These are phyloP conservation scores for Yamadazyma friedrichii DNA, from an alignment of 1,139 yeast genomes.

Conservation along the genomic window DNA sequence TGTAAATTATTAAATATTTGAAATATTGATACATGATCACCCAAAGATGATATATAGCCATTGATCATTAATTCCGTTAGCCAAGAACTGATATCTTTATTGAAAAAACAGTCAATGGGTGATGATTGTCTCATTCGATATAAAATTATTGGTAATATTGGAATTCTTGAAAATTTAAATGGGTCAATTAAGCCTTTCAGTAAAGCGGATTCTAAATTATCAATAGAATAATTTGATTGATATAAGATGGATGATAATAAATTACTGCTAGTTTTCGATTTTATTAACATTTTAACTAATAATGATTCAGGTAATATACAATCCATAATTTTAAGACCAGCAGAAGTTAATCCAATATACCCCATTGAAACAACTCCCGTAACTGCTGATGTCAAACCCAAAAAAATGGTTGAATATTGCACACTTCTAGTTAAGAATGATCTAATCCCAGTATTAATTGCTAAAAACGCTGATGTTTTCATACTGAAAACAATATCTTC, in stretches of 20 bases:
- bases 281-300: slow-evolving; percentile 30
- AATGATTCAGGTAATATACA: slow-evolving; percentile 36
- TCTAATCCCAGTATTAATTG: slow-evolving; percentile 21
- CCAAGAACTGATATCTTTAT: slow-evolving; percentile 20
- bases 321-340: slow-evolving; percentile 42
- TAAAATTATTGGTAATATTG: slow-evolving; percentile 39
- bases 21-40: slow-evolving; percentile 32
- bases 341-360: slow-evolving; percentile 40
- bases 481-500: slow-evolving; percentile 35
- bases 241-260: slow-evolving; percentile 20
- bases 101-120: slow-evolving; percentile 27
- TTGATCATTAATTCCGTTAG: slow-evolving; percentile 35
- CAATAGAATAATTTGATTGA: slow-evolving; percentile 21
- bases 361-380: slow-evolving; percentile 45
- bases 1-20: slow-evolving; percentile 16
- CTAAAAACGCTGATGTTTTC: slow-evolving; percentile 29
- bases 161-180: slow-evolving; percentile 39
- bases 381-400: slow-evolving; percentile 41
- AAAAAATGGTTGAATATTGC: slow-evolving; percentile 32
- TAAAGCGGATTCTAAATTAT: slow-evolving; percentile 33
- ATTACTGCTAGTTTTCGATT: slow-evolving; percentile 8
- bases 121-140: slow-evolving; percentile 42
- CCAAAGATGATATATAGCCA: slow-evolving; percentile 40
- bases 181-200: slow-evolving; percentile 39
- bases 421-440: slow-evolving; percentile 22